These are phyloP conservation scores for Populus simonii DNA, from an alignment of 345 rosid genomes.

Conservation along the genomic window DNA sequence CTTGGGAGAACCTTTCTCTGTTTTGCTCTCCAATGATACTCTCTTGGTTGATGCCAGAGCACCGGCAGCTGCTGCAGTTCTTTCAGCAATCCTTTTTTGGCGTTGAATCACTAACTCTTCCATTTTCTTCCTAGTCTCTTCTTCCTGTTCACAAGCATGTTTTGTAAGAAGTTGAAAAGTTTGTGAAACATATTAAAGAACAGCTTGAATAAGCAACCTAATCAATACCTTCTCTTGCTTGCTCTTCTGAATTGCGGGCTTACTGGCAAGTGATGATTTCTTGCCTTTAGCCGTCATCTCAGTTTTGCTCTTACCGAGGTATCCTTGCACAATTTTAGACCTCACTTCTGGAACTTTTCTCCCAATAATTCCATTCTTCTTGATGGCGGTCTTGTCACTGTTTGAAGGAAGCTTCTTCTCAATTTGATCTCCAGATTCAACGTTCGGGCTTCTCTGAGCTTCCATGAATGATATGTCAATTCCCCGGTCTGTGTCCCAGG, in stretches of 20 bases:
- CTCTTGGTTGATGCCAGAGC: conserved; percentile 41
- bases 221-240: conserved; percentile 63
- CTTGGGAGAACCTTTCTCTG: conserved; percentile 27
- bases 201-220: conserved; percentile 3
- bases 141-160: conserved; percentile 55
- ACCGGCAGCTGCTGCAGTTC: conserved; percentile 53
- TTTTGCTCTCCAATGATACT: conserved; percentile 34
- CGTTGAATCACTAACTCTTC: conserved; percentile 60
- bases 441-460: conserved; percentile 37
- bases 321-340: conserved; percentile 34
- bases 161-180: neutral
- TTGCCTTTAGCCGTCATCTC: conserved; percentile 36
- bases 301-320: conserved; percentile 30
- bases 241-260: conserved; percentile 67
- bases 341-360: conserved; percentile 34
- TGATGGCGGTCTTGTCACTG: conserved; percentile 8
- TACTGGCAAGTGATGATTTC: conserved; percentile 47
- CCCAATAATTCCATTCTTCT: conserved; percentile 32
- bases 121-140: conserved; percentile 64
- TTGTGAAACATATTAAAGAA: neutral
- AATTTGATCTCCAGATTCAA: conserved; percentile 22
- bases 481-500: conserved; percentile 49
- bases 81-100: conserved; percentile 81
- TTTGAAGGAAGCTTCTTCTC: conserved; percentile 31
- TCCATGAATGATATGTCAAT: conserved; percentile 53